These are phyloP conservation scores for Puccinia triticina DNA, from an alignment of 1,284 basidiomycete species.

Conservation along the genomic window DNA sequence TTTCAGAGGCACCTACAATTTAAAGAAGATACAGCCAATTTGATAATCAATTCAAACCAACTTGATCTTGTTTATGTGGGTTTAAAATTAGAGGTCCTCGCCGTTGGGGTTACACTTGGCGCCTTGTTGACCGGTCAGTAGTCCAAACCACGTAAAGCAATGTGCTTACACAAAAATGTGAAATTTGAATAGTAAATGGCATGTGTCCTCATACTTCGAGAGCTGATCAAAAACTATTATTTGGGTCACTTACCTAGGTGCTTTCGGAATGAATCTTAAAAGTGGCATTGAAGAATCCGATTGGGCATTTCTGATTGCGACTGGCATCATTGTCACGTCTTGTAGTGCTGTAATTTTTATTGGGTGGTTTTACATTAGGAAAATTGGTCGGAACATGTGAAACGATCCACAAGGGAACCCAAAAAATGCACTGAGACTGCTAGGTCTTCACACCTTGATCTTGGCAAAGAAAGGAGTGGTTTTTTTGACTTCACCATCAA, in stretches of 20 bases:
- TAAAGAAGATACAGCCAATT: constrained; percentile 27
- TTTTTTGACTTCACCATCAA: no score
- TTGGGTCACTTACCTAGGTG: background rate
- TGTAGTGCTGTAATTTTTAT: background rate
- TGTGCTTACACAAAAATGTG: no score
- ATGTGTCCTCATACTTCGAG: background rate
- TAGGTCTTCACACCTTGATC: background rate
- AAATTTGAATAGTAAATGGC: no score
- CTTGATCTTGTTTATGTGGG: constrained; percentile 24
- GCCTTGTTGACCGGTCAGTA: constrained; percentile 33
- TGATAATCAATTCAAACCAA: constrained; percentile 30
- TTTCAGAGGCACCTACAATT: constrained; percentile 1
- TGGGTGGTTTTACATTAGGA: constrained; percentile 11
- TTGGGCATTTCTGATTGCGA: background rate
- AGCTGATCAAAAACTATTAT: background rate
- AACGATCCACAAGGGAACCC: background rate
- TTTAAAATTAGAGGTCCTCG: constrained; percentile 30
- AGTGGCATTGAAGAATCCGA: constrained; percentile 23
- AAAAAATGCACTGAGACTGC: background rate
- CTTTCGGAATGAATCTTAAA: constrained; percentile 37
- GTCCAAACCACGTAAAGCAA: background rate
- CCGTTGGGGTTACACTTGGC: constrained; percentile 20
- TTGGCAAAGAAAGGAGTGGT: background rate
- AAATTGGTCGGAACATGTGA: background rate
- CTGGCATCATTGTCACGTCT: background rate